Evolutionary conservation across 1,139 yeast species (phyloP), one percentile per base, ranked within the genome.

Genomic region (Pichia sp.): DNA sequence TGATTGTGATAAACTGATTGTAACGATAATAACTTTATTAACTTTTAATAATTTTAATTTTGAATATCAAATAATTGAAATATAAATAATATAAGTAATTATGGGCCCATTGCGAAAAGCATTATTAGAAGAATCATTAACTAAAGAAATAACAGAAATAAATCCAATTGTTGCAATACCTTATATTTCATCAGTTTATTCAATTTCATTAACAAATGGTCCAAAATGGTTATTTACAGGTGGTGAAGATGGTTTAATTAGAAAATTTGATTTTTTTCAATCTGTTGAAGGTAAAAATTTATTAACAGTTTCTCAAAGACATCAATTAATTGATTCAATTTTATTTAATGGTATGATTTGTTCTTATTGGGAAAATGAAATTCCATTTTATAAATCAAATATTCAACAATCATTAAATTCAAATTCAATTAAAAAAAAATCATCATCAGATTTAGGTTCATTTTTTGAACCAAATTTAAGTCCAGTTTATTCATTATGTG

Each of bases 301-400:
- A 3, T 68, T 92, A 46, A 92, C 98, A 0, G 86, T 89, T 57
- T 90, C 96, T 2, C 98, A 92, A 62, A 79, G 79, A 56, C 98
- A 92, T 62, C 86, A 87, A 41, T 69, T 87, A 48, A 89, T 87
- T 20, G 99, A 92, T 61, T 77, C 95, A 0, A 77, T 92, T 33
- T 76, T 85, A 25, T 83, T 80, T 55, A 92, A 92, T 0, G 98
- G 97, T 4, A 83, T 87, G 2, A 67, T 90, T 12, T 65, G 76
- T 30, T 82, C 95, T 0, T 92, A 87, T 65, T 92, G 97, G 97
- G 97, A 90, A 59, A 94, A 92, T 62, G 98, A 90, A 63, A 86
- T 87, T 58, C 96, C 96, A 0, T 68, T 78, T 47, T 67, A 76
- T 28, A 66, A 64, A 51, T 59, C 61, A 16, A 65, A 71, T 48